phyloP scores from a whole-genome alignment of 1,284 basidiomycete genomes.

The Tilletia setariae region DNA sequence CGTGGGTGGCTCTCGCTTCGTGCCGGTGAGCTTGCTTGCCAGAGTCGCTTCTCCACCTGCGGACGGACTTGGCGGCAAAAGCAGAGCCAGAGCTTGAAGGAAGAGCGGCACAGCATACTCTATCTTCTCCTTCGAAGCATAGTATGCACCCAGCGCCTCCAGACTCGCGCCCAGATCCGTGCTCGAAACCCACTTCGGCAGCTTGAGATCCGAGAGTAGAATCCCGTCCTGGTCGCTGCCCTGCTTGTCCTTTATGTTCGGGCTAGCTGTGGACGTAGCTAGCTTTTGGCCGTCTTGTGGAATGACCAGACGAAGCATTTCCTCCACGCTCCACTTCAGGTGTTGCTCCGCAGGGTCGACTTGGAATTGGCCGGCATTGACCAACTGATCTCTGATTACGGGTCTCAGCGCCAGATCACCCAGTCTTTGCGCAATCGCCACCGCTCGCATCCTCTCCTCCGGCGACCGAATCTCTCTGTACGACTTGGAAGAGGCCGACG shows the following conservation, averaged over 20 bases:
- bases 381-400: slow-evolving; percentile 26
- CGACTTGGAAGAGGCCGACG: not conserved
- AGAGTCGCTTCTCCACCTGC: not conserved
- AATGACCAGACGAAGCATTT: slow-evolving; percentile 39
- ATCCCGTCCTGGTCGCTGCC: slow-evolving; percentile 24
- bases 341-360: slow-evolving; percentile 43
- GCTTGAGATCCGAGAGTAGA: slow-evolving; percentile 45
- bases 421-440: slow-evolving; percentile 46
- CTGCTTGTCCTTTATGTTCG: slow-evolving; percentile 1
- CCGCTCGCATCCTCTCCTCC: slow-evolving; percentile 41
- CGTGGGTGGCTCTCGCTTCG: slow-evolving; percentile 24
- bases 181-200: slow-evolving; percentile 50
- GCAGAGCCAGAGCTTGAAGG: slow-evolving; percentile 50
- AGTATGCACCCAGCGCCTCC: slow-evolving; percentile 53
- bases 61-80: slow-evolving; percentile 31
- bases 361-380: slow-evolving; percentile 20
- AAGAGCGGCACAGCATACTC: slow-evolving; percentile 54
- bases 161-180: slow-evolving; percentile 50
- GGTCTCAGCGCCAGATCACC: slow-evolving; percentile 37
- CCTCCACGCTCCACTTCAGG: slow-evolving; percentile 54
- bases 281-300: slow-evolving; percentile 14
- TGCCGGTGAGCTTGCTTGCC: slow-evolving; percentile 8
- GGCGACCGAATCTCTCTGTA: slow-evolving; percentile 18
- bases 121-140: slow-evolving; percentile 41
- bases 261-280: not conserved